These are phyloP conservation scores for Retiboletus flavoniger DNA, from an alignment of 1,284 basidiomycete genomes.

Conservation along the genomic window DNA sequence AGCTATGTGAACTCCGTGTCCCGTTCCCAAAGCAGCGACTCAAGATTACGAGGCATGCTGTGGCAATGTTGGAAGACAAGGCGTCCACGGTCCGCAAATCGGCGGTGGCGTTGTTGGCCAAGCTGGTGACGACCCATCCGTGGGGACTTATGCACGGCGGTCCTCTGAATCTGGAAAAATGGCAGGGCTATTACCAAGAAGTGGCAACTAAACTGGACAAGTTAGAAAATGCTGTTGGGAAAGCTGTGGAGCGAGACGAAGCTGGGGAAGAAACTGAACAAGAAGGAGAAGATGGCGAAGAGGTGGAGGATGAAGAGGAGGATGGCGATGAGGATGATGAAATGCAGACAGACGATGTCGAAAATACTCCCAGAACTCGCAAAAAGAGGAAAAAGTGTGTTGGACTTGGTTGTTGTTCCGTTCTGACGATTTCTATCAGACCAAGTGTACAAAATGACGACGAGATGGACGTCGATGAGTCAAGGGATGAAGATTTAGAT, in stretches of 20 bases:
- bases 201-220: conserved; percentile 63
- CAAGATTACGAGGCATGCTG: conserved; percentile 72
- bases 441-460: conserved; percentile 37
- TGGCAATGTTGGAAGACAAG: conserved; percentile 88
- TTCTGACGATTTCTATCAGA: conserved; percentile 22
- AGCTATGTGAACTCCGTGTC: conserved; percentile 64
- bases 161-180: conserved; percentile 70
- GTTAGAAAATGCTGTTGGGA: conserved; percentile 54
- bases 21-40: conserved; percentile 90
- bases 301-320: conserved; percentile 35
- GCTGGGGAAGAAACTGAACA: conserved; percentile 40
- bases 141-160: conserved; percentile 87
- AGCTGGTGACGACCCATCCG: conserved; percentile 86
- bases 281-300: conserved; percentile 37
- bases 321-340: conserved; percentile 36
- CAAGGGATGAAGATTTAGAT: conserved; percentile 41
- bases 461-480: conserved; percentile 54
- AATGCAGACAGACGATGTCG: conserved; percentile 31
- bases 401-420: background rate
- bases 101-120: conserved; percentile 76
- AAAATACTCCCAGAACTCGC: conserved; percentile 36
- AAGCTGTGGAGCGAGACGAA: conserved; percentile 50
- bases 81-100: conserved; percentile 84
- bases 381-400: conserved; percentile 26
- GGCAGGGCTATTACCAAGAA: conserved; percentile 72